Percentiles rank a stretch among this genome's conserved stretches.
Conservation (phyloP, 2,329 filamentous ascomycete species). For the Daldinia sp. region DNA sequence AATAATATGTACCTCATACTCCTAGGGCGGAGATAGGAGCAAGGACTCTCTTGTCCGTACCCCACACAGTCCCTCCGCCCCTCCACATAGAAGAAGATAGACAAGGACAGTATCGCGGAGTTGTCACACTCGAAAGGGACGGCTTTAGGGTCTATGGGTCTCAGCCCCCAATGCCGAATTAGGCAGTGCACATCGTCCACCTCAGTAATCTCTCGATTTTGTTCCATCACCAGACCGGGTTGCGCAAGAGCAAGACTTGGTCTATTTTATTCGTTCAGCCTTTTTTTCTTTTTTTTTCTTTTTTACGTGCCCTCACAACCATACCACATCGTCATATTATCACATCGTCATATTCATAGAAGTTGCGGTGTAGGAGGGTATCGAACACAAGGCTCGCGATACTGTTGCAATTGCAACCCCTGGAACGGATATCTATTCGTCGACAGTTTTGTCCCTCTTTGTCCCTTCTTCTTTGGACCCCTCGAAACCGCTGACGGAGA, state of each 20-base stretch:
- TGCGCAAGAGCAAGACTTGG: conserved; percentile 31
- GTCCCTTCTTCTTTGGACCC: conserved; percentile 1
- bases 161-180: conserved; percentile 23
- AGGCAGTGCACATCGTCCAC: conserved; percentile 15
- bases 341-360: conserved; percentile 18
- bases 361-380: conserved; percentile 34
- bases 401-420: conserved; percentile 35
- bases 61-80: conserved; percentile 30
- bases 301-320: no score
- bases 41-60: conserved; percentile 23
- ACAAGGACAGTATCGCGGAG: conserved; percentile 13
- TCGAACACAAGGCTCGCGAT: conserved; percentile 26
- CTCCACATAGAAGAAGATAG: conserved; percentile 17
- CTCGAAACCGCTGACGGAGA: conserved; percentile 28
- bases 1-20: conserved; percentile 24
- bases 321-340: conserved; percentile 21
- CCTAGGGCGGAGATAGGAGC: conserved; percentile 14
- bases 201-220: conserved; percentile 14
- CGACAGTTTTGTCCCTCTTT: conserved; percentile 2
- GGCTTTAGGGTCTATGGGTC: conserved; percentile 22
- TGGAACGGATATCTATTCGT: conserved; percentile 5
- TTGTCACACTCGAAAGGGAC: conserved; percentile 19
- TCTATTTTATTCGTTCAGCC: conserved; percentile 12
- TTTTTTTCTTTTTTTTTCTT: not conserved
- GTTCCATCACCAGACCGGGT: conserved; percentile 16